These are phyloP conservation scores for Heterobasidion parviporum DNA, from an alignment of 1,284 basidiomycete genomes.

Conservation along the genomic window DNA sequence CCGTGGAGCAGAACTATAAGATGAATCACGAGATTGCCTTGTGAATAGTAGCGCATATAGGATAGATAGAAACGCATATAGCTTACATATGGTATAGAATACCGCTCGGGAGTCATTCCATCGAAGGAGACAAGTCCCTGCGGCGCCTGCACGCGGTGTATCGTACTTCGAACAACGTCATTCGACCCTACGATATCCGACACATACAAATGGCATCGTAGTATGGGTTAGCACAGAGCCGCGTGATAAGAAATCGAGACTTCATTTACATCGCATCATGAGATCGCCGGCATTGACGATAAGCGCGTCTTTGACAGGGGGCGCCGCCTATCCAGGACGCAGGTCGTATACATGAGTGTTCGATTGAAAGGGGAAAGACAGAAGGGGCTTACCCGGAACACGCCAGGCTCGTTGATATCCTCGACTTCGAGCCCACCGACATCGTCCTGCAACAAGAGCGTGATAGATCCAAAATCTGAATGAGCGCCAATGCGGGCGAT, in stretches of 20 bases:
- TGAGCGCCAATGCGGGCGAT: conserved; percentile 46
- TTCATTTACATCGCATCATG: conserved; percentile 40
- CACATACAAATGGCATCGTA: no score
- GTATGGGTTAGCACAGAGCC: no score
- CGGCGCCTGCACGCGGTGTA: conserved; percentile 52
- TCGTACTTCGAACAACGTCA: conserved; percentile 48
- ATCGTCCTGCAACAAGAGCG: conserved; percentile 50
- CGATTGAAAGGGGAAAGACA: not conserved
- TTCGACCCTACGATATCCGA: conserved; percentile 38
- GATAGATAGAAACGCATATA: not conserved
- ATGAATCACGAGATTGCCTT: no score
- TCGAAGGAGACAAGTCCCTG: conserved; percentile 15
- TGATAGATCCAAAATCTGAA: conserved; percentile 52
- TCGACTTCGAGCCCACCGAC: conserved; percentile 56
- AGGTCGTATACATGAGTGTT: not conserved
- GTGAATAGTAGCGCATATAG: no score
- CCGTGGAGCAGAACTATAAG: no score
- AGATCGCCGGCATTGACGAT: conserved; percentile 58
- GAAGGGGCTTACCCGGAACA: conserved; percentile 28
- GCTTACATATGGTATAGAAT: conserved; percentile 51
- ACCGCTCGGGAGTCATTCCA: conserved; percentile 37
- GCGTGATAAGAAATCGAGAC: not conserved
- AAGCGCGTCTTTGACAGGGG: conserved; percentile 41
- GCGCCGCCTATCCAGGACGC: conserved; percentile 26
- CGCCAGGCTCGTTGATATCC: conserved; percentile 36